Base-by-base conservation (phyloP, 2,329 filamentous ascomycete genomes). In the Diaporthe sp. region DNA sequence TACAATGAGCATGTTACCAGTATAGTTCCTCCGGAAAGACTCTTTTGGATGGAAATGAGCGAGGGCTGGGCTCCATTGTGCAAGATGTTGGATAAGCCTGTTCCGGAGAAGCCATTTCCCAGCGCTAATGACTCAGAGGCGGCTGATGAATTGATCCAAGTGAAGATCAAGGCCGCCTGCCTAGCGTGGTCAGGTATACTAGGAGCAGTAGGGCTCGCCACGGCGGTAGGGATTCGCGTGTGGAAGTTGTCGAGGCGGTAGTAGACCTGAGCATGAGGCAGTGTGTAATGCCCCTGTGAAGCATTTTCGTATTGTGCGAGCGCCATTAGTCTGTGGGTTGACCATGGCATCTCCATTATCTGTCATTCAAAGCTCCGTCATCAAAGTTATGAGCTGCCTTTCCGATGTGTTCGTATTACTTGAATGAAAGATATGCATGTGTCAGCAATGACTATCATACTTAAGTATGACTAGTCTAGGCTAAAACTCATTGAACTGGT, bases 41-140 rank as follows among this genome's bases (percentile, higher is more conserved):
- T 73, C 25, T 69, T 58, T 50, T 73, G 52, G 45, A 67, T 55
- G 47, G 42, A 52, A 19, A 33, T 66, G 42, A 10, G 45, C 45
- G 71, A 68, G 19, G 71, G 71, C 2, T 73, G 71, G 71, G 71
- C 50, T 10, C 71, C 71, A 6, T 30, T 73, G 47, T 73, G 71
- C 4, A 68, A 58, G n/a, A 58, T 73, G 58, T 64, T 73, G 47
- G 28, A 73, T 13, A 50, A 54, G 35, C 71, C 71, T 8, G 19
- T 58, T 6, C 57, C 71, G 7, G 45, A 54, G 22, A 35, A 57
- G 19, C 40, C 72, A 13, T 74, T 69, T 12, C 72, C 64, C 4
- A 70, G 25, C 7, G 67, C 67, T 19, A 70, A 57, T 19, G 50
- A 57, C 33, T 70, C 67, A 7, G 35, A 57, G 17, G 52, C 52